These are phyloP conservation scores for Calamus simplicifolius DNA, from an alignment of 176 grass and related monocot species.

Conservation along the genomic window DNA sequence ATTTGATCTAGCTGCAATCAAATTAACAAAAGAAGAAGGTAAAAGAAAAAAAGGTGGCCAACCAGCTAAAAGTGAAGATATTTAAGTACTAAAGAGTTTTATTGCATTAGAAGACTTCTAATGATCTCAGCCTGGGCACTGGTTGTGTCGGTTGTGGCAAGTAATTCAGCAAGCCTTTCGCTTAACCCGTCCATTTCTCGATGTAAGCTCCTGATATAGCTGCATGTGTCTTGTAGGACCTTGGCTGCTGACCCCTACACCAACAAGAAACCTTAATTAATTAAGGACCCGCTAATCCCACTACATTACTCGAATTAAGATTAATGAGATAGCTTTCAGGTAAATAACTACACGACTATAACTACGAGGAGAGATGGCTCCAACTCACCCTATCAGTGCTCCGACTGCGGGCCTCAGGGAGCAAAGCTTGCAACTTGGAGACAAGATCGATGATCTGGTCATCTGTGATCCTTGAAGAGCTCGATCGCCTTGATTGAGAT, in stretches of 20 bases:
- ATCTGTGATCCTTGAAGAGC: conserved; percentile 36
- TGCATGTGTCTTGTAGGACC: conserved; percentile 79
- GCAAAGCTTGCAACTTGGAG: conserved; percentile 64
- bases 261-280: too few species aligned
- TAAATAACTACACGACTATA: too few species aligned
- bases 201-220: conserved; percentile 75
- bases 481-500: conserved; percentile 40
- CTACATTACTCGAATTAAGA: too few species aligned
- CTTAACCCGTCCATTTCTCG: conserved; percentile 68
- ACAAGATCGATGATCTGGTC: conserved; percentile 72
- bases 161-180: conserved; percentile 57
- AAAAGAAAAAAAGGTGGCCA: too few species aligned
- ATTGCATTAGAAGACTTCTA: conserved; percentile 69
- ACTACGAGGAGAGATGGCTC: too few species aligned
- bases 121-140: conserved; percentile 67
- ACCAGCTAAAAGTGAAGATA: neutral
- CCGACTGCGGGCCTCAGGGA: conserved; percentile 44
- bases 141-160: conserved; percentile 38
- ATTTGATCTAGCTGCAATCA: too few species aligned
- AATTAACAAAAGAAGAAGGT: too few species aligned
- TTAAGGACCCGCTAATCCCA: too few species aligned
- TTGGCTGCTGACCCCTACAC: conserved; percentile 44
- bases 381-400: conserved; percentile 43
- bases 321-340: too few species aligned
- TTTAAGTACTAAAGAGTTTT: neutral